These are phyloP conservation scores for Zygosaccharomyces rouxii DNA, from an alignment of 805 yeast genomes.

Conservation along the genomic window DNA sequence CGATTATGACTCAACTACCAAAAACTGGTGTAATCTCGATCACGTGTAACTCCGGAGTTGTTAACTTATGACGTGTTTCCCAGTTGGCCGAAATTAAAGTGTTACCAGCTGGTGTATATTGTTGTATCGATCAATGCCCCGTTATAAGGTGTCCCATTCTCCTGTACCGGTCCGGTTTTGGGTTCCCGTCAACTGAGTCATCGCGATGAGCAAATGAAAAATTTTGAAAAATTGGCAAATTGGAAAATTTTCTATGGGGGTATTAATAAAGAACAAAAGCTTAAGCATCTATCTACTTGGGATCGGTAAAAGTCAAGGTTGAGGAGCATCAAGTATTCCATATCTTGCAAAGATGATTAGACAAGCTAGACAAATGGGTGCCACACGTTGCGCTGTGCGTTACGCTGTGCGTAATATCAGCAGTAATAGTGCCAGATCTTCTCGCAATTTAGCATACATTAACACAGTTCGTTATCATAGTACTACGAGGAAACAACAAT, in stretches of 20 bases:
- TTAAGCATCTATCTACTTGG: too few species aligned
- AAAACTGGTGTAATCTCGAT: too few species aligned
- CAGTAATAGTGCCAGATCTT: background rate
- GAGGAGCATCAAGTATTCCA: background rate
- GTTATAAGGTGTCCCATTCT: background rate
- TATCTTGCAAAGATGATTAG: constrained; percentile 19
- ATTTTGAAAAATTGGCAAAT: constrained; percentile 2
- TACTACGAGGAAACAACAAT: constrained; percentile 9
- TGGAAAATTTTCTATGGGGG: constrained; percentile 6
- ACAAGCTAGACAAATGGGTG: constrained; percentile 20
- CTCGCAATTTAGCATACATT: constrained; percentile 1
- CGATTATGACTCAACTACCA: too few species aligned
- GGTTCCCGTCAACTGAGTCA: constrained; percentile 10
- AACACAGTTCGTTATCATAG: constrained; percentile 10
- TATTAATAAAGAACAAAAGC: constrained; percentile 1
- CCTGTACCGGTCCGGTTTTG: constrained; percentile 12
- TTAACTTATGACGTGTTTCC: too few species aligned
- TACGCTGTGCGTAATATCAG: constrained; percentile 2
- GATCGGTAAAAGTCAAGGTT: too few species aligned
- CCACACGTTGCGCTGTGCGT: constrained; percentile 15
- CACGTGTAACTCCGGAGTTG: too few species aligned
- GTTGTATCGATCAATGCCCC: too few species aligned
- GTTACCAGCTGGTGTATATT: background rate
- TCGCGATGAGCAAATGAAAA: constrained; percentile 4
- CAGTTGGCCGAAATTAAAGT: too few species aligned